Evolutionary conservation across 495 filamentous ascomycete genomes (phyloP), one percentile per base, ranked within the genome.

Genomic region (Massariosphaeria phaeospora): DNA sequence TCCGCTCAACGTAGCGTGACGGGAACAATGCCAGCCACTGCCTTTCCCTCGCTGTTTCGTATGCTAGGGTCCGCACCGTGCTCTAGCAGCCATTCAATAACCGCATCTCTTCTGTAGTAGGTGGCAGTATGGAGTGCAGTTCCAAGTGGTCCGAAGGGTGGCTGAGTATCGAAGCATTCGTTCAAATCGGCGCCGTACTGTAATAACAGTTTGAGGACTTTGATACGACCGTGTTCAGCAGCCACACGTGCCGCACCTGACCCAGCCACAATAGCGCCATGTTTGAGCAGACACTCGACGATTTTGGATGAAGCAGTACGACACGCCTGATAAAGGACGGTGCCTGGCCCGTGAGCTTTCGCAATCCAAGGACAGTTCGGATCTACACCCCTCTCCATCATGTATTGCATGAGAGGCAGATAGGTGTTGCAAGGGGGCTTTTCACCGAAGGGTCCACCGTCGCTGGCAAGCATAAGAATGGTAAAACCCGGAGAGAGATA

Each of bases 221-320:
- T 35, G 7, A 52, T 31, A 11, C 35, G 7, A 11, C 34, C 34
- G 20, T 2, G 20, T 2, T 12, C 3, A 6, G 33, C 34, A 27
- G 48, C 48, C 20, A 1, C 48, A 15, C 48, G 17, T 27, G 7
- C 2, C 10, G 48, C 48, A 21, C 23, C 17, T 27, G 48, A 52
- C 3, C 26, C 26, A 2, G 7, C 23, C 12, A 52, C 31, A 7
- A 41, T 23, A 27, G 48, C 48, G 26, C 48, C 48, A 52, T 52
- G 35, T 23, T 41, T 6, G 2, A 52, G 48, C 35, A 52, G 24
- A 41, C 48, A 52, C 23, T 52, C 48, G 18, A 52, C 48, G 3
- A 52, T 52, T 12, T 52, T 35, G 5, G 2, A 4, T 20, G 11
- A 25, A 9, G 48, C 24, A 4, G 3, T 3, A 3, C 21, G 10